phyloP scores from a whole-genome alignment of 805 yeast species.

The Metschnikowia anglica region DNA sequence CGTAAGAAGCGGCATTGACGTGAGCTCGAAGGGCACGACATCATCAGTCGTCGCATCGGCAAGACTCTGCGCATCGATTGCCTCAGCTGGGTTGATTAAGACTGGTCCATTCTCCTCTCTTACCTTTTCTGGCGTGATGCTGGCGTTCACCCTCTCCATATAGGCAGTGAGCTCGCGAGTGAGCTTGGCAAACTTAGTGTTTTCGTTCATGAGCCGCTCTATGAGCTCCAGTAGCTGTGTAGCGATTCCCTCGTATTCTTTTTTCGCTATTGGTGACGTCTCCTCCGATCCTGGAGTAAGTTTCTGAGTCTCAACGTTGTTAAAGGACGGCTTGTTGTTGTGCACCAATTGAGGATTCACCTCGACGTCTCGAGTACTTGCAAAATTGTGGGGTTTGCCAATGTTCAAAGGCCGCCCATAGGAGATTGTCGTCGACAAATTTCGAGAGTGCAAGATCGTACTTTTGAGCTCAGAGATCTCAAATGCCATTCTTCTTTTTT shows the following conservation, averaged over 20 bases:
- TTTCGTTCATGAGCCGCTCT: constrained; percentile 37
- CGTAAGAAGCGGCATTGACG: constrained; percentile 36
- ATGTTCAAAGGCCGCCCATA: constrained; percentile 27
- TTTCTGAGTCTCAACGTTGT: constrained; percentile 17
- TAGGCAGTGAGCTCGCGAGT: constrained; percentile 30
- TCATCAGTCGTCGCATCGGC: constrained; percentile 23
- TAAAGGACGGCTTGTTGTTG: constrained; percentile 33
- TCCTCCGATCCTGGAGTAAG: constrained; percentile 3
- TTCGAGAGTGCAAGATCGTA: constrained; percentile 34
- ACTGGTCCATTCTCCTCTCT: constrained; percentile 1
- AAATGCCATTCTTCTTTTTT: constrained; percentile 32
- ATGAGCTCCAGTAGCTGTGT: constrained; percentile 35
- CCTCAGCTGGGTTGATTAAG: constrained; percentile 31
- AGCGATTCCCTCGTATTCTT: constrained; percentile 34
- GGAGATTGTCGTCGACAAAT: constrained; percentile 28
- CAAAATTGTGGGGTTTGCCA: constrained; percentile 8
- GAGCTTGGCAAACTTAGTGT: constrained; percentile 35
- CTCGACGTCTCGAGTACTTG: not conserved
- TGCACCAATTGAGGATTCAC: constrained; percentile 9
- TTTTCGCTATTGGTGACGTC: constrained; percentile 15
- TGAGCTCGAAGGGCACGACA: constrained; percentile 36
- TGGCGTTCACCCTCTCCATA: constrained; percentile 27
- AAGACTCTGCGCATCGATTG: constrained; percentile 27
- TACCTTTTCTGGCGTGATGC: constrained; percentile 22
- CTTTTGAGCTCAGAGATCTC: constrained; percentile 36